Base-by-base conservation (phyloP, 805 yeast species). In the Wickerhamomyces strasburgensis region DNA sequence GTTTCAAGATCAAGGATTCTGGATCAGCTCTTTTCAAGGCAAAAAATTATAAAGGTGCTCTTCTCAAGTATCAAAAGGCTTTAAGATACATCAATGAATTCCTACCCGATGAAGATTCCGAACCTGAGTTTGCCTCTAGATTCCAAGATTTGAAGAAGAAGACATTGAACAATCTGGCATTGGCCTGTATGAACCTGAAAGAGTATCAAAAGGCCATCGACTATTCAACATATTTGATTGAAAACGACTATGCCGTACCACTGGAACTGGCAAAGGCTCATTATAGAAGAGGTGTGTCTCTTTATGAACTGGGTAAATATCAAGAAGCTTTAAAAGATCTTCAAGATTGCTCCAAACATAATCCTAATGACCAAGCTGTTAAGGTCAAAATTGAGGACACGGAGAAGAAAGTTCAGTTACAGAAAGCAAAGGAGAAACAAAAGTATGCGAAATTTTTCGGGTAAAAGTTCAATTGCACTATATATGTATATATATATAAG, bases 41-140 rank as follows among this genome's bases (percentile, higher is more conserved):
- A 27, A 75, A 75, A 11, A 69, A 69, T 21, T 64, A 56, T 33
- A 47, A 64, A 23, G 71, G 76, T 28, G 80, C 90, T 0, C 60
- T 68, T 13, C 65, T 76, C 45, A 84, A 84, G 56, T 84, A 80
- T 55, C 64, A 56, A 27, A 84, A 84, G 54, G 69, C 86, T 9
- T 56, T 82, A 37, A 64, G 87, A 40, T 84, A 84, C 48, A 72
- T 80, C 24, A 78, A 79, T 65, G 90, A 82, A 57, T 74, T 71
- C 46, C 67, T 80, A 13, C 93, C 94, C 0, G 93, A 83, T 49
- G 60, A 61, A 24, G 88, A 80, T 31, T 57, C 67, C 19, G 81
- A 80, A 47, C 71, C 76, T 11, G 73, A 71, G 15, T 64, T 70
- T 58, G 68, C 61, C 46, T 46, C 48, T 5, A 71, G 73, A 44